Evolutionary conservation across 306 rosid genomes (phyloP).

Genomic region (Medicago arabica): DNA sequence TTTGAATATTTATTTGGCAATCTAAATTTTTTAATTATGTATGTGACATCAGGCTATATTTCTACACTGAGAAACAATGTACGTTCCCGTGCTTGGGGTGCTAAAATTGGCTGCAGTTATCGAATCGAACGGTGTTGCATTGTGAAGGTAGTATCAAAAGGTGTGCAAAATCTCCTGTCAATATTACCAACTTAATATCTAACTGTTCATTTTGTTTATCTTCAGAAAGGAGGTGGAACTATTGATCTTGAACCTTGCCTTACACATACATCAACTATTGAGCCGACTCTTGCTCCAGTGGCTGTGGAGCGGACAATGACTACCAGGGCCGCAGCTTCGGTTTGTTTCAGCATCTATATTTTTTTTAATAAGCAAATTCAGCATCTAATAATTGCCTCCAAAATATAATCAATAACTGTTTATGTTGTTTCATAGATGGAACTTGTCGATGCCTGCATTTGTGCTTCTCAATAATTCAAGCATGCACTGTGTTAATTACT

Average conservation of each 20-base stretch:
- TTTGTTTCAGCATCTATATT: constrained; percentile 45
- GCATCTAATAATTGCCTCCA: not conserved
- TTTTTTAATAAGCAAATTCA: constrained; percentile 5
- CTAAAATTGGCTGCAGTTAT: constrained; percentile 95
- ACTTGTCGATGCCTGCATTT: constrained; percentile 22
- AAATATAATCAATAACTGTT: constrained; percentile 22
- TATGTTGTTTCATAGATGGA: constrained; percentile 28
- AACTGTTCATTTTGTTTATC: constrained; percentile 28
- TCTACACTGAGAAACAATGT: constrained; percentile 93
- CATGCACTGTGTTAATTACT: not conserved
- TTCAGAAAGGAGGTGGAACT: constrained; percentile 95
- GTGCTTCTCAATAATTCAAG: constrained; percentile 27
- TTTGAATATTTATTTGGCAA: constrained; percentile 35
- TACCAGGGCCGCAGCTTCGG: constrained; percentile 98
- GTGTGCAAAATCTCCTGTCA: constrained; percentile 35
- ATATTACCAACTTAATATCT: constrained; percentile 38
- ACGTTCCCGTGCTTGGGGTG: constrained; percentile 98
- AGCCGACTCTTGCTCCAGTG: constrained; percentile 98
- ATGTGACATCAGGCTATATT: constrained; percentile 69
- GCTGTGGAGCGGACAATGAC: constrained; percentile 96
- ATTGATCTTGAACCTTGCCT: constrained; percentile 97
- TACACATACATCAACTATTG: constrained; percentile 89
- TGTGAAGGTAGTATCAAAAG: constrained; percentile 67
- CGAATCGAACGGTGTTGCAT: constrained; percentile 90
- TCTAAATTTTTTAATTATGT: constrained; percentile 33